phyloP scores from a whole-genome alignment of 2,329 filamentous ascomycete genomes.

The Byssoonygena ceratinophila region DNA sequence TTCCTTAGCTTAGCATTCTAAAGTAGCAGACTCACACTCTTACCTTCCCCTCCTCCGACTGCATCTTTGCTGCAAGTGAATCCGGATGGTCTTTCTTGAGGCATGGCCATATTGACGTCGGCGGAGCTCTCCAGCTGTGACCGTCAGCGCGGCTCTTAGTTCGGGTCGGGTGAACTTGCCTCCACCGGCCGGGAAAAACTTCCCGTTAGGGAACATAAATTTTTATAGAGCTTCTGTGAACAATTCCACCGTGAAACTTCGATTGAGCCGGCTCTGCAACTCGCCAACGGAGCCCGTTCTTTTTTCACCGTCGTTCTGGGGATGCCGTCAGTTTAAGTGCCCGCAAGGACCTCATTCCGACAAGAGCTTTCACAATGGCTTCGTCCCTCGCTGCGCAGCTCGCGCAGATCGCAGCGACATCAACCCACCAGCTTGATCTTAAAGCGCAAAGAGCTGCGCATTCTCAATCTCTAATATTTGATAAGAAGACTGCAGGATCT shows the following conservation, averaged over 20 bases:
- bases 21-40: slow-evolving; percentile 12
- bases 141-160: too few relatives aligned
- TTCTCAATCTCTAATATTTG: slow-evolving; percentile 90
- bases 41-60: slow-evolving; percentile 29
- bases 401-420: slow-evolving; percentile 80
- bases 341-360: background rate
- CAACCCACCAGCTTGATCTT: slow-evolving; percentile 80
- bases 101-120: background rate
- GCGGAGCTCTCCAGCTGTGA: slow-evolving; percentile 1
- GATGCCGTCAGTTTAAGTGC: slow-evolving; percentile 5
- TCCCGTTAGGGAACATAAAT: slow-evolving; percentile 19
- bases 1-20: background rate
- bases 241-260: background rate
- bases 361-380: slow-evolving; percentile 48
- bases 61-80: slow-evolving; percentile 23
- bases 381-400: slow-evolving; percentile 87
- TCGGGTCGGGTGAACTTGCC: slow-evolving; percentile 18
- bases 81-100: background rate
- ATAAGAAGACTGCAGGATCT: slow-evolving; percentile 67
- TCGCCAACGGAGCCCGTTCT: background rate
- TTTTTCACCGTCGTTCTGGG: background rate
- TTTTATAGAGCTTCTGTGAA: slow-evolving; percentile 15
- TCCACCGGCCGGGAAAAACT: slow-evolving; percentile 21
- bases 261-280: background rate
- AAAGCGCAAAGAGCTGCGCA: slow-evolving; percentile 88